Conservation (phyloP, 2,329 filamentous ascomycete species). For the Beauveria varroae region DNA sequence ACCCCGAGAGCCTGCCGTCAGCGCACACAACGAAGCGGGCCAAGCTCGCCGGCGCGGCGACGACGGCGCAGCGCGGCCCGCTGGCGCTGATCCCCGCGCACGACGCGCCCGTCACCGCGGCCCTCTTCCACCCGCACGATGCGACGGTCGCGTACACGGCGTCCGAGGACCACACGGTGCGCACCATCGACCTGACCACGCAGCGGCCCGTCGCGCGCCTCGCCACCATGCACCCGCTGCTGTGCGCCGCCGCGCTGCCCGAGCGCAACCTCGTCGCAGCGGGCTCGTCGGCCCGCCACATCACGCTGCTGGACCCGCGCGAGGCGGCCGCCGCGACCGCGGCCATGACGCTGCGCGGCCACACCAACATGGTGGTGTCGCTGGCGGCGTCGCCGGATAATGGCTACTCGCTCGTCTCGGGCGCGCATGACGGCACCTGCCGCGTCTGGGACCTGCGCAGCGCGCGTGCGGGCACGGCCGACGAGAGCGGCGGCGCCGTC, state of each 20-base stretch:
- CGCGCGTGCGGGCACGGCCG: conserved; percentile 46
- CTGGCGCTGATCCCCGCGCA: conserved; percentile 67
- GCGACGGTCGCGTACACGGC: conserved; percentile 84
- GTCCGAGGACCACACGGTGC: conserved; percentile 84
- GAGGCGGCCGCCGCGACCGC: conserved; percentile 62
- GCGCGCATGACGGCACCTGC: conserved; percentile 86
- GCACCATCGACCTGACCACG: conserved; percentile 86
- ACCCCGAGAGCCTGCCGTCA: conserved; percentile 60
- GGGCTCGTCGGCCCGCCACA: conserved; percentile 77
- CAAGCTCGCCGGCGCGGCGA: conserved; percentile 45
- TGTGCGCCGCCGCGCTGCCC: conserved; percentile 69
- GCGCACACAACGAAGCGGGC: conserved; percentile 67
- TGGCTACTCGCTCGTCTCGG: conserved; percentile 77
- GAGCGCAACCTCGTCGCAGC: conserved; percentile 57
- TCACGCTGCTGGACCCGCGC: conserved; percentile 88
- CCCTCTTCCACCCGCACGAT: conserved; percentile 79
- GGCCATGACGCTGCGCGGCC: conserved; percentile 85
- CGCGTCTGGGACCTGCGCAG: conserved; percentile 88
- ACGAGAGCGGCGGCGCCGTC: conserved; percentile 56
- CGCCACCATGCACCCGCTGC: conserved; percentile 74
- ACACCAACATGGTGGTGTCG: conserved; percentile 63
- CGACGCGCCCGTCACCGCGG: conserved; percentile 66
- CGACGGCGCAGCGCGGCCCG: conserved; percentile 67
- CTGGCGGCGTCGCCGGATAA: conserved; percentile 51
- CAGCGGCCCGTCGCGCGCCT: conserved; percentile 70